phyloP scores from a whole-genome alignment of 345 rosid genomes.

The Salix viminalis region DNA sequence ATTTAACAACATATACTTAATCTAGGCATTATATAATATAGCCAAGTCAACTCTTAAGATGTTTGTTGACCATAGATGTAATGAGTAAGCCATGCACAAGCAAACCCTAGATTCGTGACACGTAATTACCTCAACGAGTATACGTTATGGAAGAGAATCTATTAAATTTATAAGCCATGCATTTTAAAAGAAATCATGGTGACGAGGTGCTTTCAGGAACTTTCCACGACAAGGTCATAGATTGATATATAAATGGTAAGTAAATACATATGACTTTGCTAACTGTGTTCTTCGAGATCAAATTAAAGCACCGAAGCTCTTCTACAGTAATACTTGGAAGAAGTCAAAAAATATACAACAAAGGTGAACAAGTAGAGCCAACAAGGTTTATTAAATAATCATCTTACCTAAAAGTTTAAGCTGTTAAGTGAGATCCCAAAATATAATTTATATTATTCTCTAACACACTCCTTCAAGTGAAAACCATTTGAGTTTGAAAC shows the following conservation, averaged over 20 bases:
- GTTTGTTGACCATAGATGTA: conserved; percentile 5
- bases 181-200: not conserved
- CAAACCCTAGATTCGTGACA: conserved; percentile 34
- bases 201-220: not conserved
- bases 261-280: too few species aligned
- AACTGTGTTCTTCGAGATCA: too few species aligned
- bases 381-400: too few species aligned
- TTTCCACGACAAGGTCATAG: too few species aligned
- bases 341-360: not conserved
- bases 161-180: not conserved
- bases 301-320: not conserved
- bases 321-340: not conserved
- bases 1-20: conserved; percentile 25
- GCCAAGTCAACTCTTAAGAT: conserved; percentile 32
- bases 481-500: too few species aligned
- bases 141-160: conserved; percentile 7
- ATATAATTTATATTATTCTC: too few species aligned
- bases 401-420: too few species aligned
- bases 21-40: not conserved
- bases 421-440: accelerated
- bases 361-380: not conserved
- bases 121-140: conserved; percentile 25
- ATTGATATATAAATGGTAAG: too few species aligned
- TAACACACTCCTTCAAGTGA: too few species aligned
- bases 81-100: conserved; percentile 34